Conservation (phyloP, 2,329 filamentous ascomycete genomes). For the Alternaria sp. region DNA sequence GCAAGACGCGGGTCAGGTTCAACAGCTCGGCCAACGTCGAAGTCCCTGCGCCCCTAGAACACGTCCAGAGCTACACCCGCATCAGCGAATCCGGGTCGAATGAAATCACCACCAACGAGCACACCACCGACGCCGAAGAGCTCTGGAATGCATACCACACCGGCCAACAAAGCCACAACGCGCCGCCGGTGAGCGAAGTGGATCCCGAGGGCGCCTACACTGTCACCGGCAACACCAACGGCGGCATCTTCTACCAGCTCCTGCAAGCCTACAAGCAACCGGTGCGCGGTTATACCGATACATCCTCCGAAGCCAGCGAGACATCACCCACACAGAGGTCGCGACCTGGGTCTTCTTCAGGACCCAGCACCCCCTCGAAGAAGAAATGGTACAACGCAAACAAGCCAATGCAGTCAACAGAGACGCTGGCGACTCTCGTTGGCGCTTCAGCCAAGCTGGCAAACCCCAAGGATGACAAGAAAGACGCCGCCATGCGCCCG, state of each 20-base stretch:
- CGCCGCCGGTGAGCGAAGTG: conserved; percentile 4
- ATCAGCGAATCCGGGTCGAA: conserved; percentile 19
- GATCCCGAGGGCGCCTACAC: conserved; percentile 30
- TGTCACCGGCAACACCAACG: conserved; percentile 34
- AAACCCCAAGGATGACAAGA: conserved; percentile 34
- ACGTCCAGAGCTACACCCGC: conserved; percentile 18
- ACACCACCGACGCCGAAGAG: conserved; percentile 29
- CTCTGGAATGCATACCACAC: conserved; percentile 27
- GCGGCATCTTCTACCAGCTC: conserved; percentile 41
- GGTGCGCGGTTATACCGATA: conserved; percentile 15
- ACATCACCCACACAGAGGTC: conserved; percentile 16
- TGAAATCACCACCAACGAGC: conserved; percentile 15
- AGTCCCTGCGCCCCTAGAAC: conserved; percentile 18
- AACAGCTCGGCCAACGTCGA: conserved; percentile 35
- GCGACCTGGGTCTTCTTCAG: conserved; percentile 27
- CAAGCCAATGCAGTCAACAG: conserved; percentile 32
- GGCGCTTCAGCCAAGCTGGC: conserved; percentile 38
- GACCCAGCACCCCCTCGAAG: conserved; percentile 31
- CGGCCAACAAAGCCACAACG: conserved; percentile 4
- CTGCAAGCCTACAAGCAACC: conserved; percentile 41
- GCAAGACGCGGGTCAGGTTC: conserved; percentile 32
- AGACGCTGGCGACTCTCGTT: conserved; percentile 39
- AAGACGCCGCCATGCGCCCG: conserved; percentile 17
- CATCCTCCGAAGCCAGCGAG: conserved; percentile 23
- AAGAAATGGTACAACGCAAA: conserved; percentile 42